Conservation (phyloP, 2,329 filamentous ascomycete species). For the Domatiomyces catenatus region DNA sequence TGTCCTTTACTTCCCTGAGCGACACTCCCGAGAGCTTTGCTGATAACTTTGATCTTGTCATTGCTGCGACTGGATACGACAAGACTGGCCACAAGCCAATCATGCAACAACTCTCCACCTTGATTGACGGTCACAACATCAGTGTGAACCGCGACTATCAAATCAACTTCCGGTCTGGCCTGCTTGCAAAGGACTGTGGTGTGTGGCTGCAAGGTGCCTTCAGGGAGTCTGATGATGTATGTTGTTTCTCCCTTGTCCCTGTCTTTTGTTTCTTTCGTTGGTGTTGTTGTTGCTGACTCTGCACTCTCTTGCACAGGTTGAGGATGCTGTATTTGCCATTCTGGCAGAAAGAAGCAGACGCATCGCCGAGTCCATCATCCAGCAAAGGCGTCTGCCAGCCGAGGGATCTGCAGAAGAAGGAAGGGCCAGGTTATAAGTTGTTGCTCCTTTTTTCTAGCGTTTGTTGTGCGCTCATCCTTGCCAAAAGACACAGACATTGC, state of each 20-base stretch:
- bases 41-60: constrained; percentile 10
- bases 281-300: too few relatives aligned
- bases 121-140: constrained; percentile 5
- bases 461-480: neutral
- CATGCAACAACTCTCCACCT: constrained; percentile 2
- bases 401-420: neutral
- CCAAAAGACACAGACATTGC: neutral
- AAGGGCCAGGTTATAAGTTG: constrained; percentile 2
- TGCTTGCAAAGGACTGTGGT: constrained; percentile 3
- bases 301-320: constrained; percentile 2
- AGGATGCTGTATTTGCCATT: constrained; percentile 4
- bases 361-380: constrained; percentile 4
- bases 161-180: constrained; percentile 6
- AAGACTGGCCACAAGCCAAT: constrained; percentile 3
- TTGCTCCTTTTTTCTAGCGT: neutral
- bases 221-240: constrained; percentile 6
- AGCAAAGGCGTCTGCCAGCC: neutral
- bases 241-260: neutral
- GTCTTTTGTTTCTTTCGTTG: too few relatives aligned
- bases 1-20: neutral
- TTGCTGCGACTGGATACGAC: constrained; percentile 11
- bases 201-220: constrained; percentile 10
- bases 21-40: neutral
- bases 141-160: constrained; percentile 9
- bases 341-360: constrained; percentile 6